Base-by-base conservation (phyloP, 345 rosid species). In the Syzygium grande region DNA sequence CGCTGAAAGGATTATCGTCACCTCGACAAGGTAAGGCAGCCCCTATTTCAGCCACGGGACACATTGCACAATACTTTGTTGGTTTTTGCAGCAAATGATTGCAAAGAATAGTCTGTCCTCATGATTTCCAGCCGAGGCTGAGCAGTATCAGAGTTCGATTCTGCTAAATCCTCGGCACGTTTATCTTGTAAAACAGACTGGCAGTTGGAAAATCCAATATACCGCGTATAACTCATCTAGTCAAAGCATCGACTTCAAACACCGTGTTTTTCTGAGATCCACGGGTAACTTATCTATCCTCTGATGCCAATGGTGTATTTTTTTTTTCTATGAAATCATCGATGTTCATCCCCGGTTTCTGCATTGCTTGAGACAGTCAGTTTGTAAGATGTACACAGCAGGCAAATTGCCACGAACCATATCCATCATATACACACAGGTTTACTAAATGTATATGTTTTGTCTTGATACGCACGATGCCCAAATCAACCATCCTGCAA, bases 51-150 rank as follows among this genome's bases (percentile, higher is more conserved):
- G 99, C 95, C 80, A 93, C 90, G 22, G 46, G 94, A 92, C 89
- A 94, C 83, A 87, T 91, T 95, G 99, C 98, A 96, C 27, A 91
- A 88, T 87, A 92, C 6, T 63, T 92, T 91, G 43, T 87, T 89
- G 13, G 98, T 92, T 88, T 93, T 89, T 61, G 93, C 91, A 90
- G 88, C 90, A 88, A 93, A 95, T 86, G 93, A 92, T 90, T 94
- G 93, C 25, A 97, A 88, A 8, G 90, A 87, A 87, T 94, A 95
- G 91, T 97, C 99, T 54, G 96, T 97, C 89, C 99, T 93, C 83
- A 93, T 94, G 86, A 96, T 91, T 86, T 94, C 92, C 85, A 96
- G 90, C 58, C 52, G 94, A n/a, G 87, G 89, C 87, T 90, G 91
- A 84, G 88, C 86, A 65, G 89, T 41, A 87, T 86, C 79, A 65